Evolutionary conservation across 2,329 filamentous ascomycete species (phyloP), one percentile per base, ranked within the genome.

Genomic region (Pleomassaria siparia): DNA sequence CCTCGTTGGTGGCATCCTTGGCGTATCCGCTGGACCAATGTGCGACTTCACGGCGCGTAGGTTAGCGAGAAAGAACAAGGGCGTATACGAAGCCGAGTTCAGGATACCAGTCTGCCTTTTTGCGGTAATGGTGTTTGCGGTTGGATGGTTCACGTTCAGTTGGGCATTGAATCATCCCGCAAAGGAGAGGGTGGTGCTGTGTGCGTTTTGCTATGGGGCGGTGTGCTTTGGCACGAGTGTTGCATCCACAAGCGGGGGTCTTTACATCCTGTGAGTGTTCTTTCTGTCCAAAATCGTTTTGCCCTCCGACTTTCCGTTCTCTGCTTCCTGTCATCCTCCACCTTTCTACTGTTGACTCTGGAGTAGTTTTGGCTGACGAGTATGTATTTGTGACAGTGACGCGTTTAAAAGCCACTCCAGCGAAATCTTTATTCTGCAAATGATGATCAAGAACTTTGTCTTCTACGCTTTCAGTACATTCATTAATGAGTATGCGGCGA

Each of bases 371-470:
- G 26, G 3, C 8, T 35, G 2, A 49, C 18, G 25, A 5, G 3
- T 26, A 5, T 6, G n/a, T 10, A 35, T 35, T 4, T 32, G 29
- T 11, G n/a, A 32, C 32, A 67, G 64, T 5, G 66, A 69, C 37
- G 58, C 63, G 0, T 69, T 67, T 43, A 60, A 58, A 10, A 50
- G 44, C 2, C 56, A 66, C 32, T 51, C 59, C 1, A 67, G 64
- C 3, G 56, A 67, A 39, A 59, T 69, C 12, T 69, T 69, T 49
- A 62, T 68, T 37, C 50, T 69, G 9, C 64, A 69, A 36, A 69
- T 69, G 66, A 67, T 67, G 63, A 51, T 66, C 1, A 69, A 68
- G 47, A 68, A 68, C 35, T 66, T 69, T 41, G 32, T 67, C 3
- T 68, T 68, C 47, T 69, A 68, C 47, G 64, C 55, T 2, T 69